Evolutionary conservation across 805 yeast species (phyloP).

Genomic region (Wickerhamiella sergipiensis): DNA sequence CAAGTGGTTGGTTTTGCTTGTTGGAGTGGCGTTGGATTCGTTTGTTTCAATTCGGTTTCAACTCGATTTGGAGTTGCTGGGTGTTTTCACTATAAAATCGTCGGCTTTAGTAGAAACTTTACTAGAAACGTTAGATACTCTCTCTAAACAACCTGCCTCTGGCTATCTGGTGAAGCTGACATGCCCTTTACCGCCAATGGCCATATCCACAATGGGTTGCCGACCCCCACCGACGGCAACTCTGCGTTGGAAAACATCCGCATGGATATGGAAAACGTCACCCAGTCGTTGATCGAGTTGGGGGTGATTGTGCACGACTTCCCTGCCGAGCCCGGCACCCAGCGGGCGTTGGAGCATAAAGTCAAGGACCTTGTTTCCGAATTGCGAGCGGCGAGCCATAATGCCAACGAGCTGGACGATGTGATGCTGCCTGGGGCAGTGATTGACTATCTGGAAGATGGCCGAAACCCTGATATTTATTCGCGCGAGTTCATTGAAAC

Average conservation of each 20-base stretch:
- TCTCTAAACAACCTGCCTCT: too few relatives aligned
- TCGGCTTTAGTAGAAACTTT: too few relatives aligned
- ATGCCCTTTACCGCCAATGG: neutral
- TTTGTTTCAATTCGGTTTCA: too few relatives aligned
- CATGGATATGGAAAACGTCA: conserved; percentile 36
- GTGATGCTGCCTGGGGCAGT: conserved; percentile 54
- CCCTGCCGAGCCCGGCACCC: conserved; percentile 61
- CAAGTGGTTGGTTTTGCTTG: too few relatives aligned
- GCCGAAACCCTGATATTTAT: conserved; percentile 92
- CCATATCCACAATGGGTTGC: conserved; percentile 9
- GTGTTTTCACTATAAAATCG: too few relatives aligned
- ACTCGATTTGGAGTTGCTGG: too few relatives aligned
- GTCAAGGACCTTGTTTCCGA: conserved; percentile 13
- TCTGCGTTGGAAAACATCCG: conserved; percentile 14
- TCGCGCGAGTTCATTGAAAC: conserved; percentile 94
- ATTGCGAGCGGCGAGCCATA: conserved; percentile 8
- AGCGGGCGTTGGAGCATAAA: conserved; percentile 34
- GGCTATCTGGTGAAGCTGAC: too few relatives aligned
- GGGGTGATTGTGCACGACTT: conserved; percentile 90
- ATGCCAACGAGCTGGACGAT: conserved; percentile 11
- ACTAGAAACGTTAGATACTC: too few relatives aligned
- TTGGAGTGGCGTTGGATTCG: too few relatives aligned
- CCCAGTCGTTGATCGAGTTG: conserved; percentile 74
- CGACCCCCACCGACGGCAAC: conserved; percentile 13
- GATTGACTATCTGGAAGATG: conserved; percentile 85